A percentile compares a stretch with the other conserved stretches of the same genome.
Conservation (phyloP, 2,329 filamentous ascomycete species). For the Ascosphaera acerosa region DNA sequence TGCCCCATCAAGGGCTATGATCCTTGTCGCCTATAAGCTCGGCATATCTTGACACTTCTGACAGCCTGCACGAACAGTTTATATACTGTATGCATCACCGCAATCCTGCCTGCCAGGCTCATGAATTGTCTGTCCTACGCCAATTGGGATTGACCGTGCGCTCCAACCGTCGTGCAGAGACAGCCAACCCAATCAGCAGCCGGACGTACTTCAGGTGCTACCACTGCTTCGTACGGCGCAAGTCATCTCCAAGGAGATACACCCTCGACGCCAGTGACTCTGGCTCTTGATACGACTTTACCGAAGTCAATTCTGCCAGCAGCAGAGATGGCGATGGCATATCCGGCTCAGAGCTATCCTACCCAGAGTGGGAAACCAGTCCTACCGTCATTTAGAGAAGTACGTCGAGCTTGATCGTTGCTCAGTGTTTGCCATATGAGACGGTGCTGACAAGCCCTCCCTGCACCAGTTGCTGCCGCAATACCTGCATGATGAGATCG, state of each 20-base stretch:
- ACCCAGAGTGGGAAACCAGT: slow-evolving; percentile 13
- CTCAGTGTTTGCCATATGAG: neutral
- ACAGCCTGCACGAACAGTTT: too few species aligned
- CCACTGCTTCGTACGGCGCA: neutral
- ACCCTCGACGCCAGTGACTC: neutral
- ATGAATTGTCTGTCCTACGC: neutral
- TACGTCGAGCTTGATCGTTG: slow-evolving; percentile 6
- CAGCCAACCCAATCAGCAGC: too few species aligned
- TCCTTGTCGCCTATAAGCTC: too few species aligned
- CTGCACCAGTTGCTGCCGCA: slow-evolving; percentile 14
- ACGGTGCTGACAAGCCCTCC: neutral
- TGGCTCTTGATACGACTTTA: neutral
- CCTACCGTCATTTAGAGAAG: slow-evolving; percentile 17
- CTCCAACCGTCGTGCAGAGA: too few species aligned
- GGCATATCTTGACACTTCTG: too few species aligned
- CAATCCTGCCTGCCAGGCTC: neutral
- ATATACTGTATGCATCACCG: too few species aligned
- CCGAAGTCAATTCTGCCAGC: neutral
- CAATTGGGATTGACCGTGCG: slow-evolving; percentile 11
- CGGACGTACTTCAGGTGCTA: neutral
- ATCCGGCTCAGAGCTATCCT: slow-evolving; percentile 11
- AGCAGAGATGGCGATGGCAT: slow-evolving; percentile 14
- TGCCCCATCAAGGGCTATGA: too few species aligned
- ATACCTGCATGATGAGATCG: slow-evolving; percentile 19
- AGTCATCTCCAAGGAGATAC: neutral